Base-by-base conservation (phyloP, 345 rosid species). In the Bruguiera parviflora region DNA sequence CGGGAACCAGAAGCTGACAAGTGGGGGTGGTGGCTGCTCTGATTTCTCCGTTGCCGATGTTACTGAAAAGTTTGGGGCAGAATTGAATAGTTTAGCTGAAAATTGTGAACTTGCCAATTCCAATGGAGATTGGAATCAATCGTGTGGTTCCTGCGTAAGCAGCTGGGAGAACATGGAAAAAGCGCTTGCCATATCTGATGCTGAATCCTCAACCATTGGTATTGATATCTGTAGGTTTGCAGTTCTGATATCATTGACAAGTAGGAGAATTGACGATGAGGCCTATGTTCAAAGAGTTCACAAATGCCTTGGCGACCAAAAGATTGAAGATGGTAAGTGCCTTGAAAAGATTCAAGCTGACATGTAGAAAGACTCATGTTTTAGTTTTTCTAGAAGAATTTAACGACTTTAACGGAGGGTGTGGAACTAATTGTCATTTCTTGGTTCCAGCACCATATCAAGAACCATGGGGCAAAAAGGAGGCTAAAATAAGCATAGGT, bases 1-100 rank as follows among this genome's bases (percentile, higher is more conserved):
- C 66, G 84, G 87, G 74, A 78, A 78, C 31, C 72, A 81, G 69
- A 81, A 76, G 78, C 80, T 86, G 31, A 76, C 77, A 2, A 72
- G 74, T 31, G 82, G 83, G 8, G 58, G 52, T 0, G 75, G 82
- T 66, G 77, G 79, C 21, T 86, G 87, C 65, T 86, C 80, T 22
- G 78, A 78, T 57, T 83, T 69, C 61, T 68, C 73, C 11, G 67
- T 74, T 58, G 72, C 71, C 20, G 82, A 81, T 72, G 83, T 85
- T 72, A 53, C 55, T 0, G 8, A 53, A 2, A 73, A 58, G 28
- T 39, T 79, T 53, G 83, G 73, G 51, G 43, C 56, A 27, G 52
- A 74, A 29, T 49, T 81, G 52, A 76, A 19, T 27, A 70, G 55
- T 27, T 43, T 85, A 2, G 16, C 28, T 5, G 75, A 67, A 69